Percentiles rank a stretch among this genome's conserved stretches.
These are phyloP conservation scores for Pseudodiploospora longispora DNA, from an alignment of 2,329 filamentous ascomycete species.

Conservation along the genomic window DNA sequence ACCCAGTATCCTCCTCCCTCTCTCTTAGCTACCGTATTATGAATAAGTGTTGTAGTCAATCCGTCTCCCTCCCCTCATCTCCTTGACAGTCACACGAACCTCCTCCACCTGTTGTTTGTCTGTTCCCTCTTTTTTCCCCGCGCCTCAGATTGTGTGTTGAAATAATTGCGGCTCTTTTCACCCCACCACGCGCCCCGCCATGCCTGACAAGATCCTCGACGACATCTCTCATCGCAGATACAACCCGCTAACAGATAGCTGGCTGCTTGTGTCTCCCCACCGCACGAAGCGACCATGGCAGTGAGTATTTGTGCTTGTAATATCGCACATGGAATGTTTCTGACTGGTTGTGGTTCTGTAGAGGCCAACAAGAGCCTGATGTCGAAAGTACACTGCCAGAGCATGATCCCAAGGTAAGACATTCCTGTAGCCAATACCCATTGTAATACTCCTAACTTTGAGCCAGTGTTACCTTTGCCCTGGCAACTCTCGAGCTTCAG, in stretches of 20 bases:
- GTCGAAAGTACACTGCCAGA: constrained; percentile 62
- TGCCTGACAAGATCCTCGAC: constrained; percentile 73
- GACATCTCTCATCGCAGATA: constrained; percentile 95
- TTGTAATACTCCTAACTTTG: neutral
- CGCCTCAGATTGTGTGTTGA: no score
- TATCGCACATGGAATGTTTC: neutral
- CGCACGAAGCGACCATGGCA: constrained; percentile 97
- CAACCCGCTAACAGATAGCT: constrained; percentile 83
- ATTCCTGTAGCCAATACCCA: neutral
- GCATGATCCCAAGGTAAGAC: constrained; percentile 66
- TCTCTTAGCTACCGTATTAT: no score
- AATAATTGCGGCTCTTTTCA: no score
- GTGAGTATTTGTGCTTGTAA: constrained; percentile 46
- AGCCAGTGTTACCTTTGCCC: constrained; percentile 86
- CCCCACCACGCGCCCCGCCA: constrained; percentile 25
- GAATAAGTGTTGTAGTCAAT: no score
- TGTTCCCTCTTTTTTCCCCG: no score
- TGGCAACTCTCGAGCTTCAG: constrained; percentile 79
- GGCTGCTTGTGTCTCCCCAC: constrained; percentile 92
- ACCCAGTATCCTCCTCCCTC: no score
- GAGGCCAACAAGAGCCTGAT: constrained; percentile 69
- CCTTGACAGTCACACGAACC: no score
- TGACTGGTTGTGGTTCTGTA: constrained; percentile 22
- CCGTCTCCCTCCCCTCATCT: neutral
- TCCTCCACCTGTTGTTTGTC: no score